Evolutionary conservation across 2,329 filamentous ascomycete species (phyloP).

Genomic region (Thermomyces lanuginosus): DNA sequence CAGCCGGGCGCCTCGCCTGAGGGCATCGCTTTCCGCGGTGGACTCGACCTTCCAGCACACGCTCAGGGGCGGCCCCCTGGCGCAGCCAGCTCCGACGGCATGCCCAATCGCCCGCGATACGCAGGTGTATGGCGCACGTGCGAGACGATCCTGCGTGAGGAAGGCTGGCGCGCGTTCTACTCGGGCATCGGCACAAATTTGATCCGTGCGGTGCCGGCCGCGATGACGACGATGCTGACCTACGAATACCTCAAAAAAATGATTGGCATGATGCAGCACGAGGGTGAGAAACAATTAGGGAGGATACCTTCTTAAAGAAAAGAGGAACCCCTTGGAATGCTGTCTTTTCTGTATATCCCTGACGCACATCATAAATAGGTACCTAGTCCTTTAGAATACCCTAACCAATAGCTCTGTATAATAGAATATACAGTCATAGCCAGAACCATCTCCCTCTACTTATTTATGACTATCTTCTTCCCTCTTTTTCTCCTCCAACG

Average conservation of each 20-base stretch:
- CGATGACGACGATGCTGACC: constrained; percentile 93
- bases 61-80: constrained; percentile 27
- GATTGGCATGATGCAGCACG: constrained; percentile 38
- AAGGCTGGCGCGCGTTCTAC: constrained; percentile 94
- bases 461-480: constrained; percentile 8
- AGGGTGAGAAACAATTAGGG: constrained; percentile 25
- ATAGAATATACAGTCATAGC: too few relatives aligned
- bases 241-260: constrained; percentile 61
- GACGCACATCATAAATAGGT: too few relatives aligned
- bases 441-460: constrained; percentile 3
- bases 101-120: constrained; percentile 45
- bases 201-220: constrained; percentile 85
- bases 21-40: constrained; percentile 33
- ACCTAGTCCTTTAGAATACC: too few relatives aligned
- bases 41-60: constrained; percentile 26
- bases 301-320: constrained; percentile 8
- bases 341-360: neutral
- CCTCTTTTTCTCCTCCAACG: constrained; percentile 18
- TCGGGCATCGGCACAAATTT: constrained; percentile 95
- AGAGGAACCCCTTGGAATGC: neutral
- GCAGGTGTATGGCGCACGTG: constrained; percentile 66
- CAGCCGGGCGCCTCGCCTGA: constrained; percentile 31
- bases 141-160: constrained; percentile 69
- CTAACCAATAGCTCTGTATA: too few relatives aligned
- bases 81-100: constrained; percentile 38